Evolutionary conservation across 176 grass and related monocot species (phyloP), one percentile per base, ranked within the genome.

Genomic region (Typha latifolia): DNA sequence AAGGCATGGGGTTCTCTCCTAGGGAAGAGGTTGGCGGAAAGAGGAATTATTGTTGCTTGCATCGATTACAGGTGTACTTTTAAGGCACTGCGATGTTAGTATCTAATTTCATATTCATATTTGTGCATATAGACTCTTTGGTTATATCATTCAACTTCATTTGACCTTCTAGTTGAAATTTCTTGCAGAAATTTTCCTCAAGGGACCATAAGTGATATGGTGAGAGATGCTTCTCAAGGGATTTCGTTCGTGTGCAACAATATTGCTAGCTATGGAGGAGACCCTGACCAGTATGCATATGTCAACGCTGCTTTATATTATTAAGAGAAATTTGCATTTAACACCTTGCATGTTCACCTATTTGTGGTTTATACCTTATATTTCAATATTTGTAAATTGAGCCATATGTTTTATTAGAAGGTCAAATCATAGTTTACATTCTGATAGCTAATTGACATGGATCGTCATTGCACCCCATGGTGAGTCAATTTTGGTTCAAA

Each of bases 1-100:
- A 99, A 99, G 63, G 94, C 94, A 68, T 99, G 94, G 94, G 94
- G 89, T 87, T 49, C 89, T 49, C 89, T 99, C 71, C 81, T 99
- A 48, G 94, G 94, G 47, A 92, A 74, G 71, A 74, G 94, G 66
- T 80, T 99, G 64, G 85, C 94, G 2, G 94, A 99, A 82, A 82
- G 89, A 85, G 94, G 84, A 85, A 81, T 93, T 52, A 87, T 99
- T 80, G 94, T 99, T 83, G 94, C 94, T 70, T 99, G 94, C 76
- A 93, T 99, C 63, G 94, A 99, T 85, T 99, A 99, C 64, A 88
- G 94, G 94, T 99, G 47, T 31, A 69, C 23, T 4, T 74, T 81
- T 75, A 15, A 24, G 47, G 19, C 7, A 51, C 12, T 52, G 14
- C 2, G 47, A 59, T 57, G 48, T 51, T 50, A 22, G 20, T 50